These are phyloP conservation scores for Mangifera indica DNA, from an alignment of 345 rosid genomes.

Conservation along the genomic window DNA sequence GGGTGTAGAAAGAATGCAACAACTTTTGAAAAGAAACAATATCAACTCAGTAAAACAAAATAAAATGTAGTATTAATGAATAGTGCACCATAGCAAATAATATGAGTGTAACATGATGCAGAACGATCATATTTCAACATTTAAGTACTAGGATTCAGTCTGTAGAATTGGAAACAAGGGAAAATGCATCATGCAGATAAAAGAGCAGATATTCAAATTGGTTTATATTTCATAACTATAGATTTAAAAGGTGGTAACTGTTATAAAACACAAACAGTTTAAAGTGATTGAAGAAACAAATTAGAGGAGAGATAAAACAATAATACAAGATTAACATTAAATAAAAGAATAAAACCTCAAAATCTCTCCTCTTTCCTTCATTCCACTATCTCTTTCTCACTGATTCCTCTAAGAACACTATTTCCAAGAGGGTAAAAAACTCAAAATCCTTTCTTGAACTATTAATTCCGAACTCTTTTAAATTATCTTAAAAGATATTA, in stretches of 20 bases:
- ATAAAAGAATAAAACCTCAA: background rate
- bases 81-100: background rate
- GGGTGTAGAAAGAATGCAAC: background rate
- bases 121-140: background rate
- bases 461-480: no score
- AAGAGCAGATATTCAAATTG: background rate
- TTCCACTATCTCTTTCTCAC: background rate
- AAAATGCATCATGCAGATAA: background rate
- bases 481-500: no score
- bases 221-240: background rate
- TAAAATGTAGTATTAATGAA: background rate
- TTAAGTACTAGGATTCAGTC: background rate
- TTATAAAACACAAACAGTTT: background rate
- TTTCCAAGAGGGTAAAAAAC: background rate
- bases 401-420: background rate
- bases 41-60: background rate
- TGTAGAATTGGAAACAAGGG: background rate
- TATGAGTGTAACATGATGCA: background rate
- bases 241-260: background rate
- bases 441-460: no score
- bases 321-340: background rate
- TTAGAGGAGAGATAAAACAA: background rate
- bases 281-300: background rate
- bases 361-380: background rate
- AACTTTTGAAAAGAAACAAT: background rate